Percentiles rank a stretch among this genome's conserved stretches.
Conservation (phyloP, 371 early-diverging fungal species). For the Syncephalastrum contaminatum region DNA sequence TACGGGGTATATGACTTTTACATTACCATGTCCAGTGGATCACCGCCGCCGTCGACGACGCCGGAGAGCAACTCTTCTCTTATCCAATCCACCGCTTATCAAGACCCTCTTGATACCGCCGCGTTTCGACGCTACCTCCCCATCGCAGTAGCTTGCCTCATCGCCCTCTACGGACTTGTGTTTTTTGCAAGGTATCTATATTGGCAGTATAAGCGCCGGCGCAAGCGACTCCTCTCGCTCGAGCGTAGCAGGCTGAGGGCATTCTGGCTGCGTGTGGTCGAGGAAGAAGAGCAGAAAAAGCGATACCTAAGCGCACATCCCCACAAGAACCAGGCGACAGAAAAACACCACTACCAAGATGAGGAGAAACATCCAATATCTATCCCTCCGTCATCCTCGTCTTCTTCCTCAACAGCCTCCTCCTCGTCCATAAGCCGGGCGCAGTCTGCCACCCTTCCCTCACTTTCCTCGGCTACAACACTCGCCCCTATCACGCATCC, state of each 20-base stretch:
- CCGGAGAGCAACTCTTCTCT: slow-evolving; percentile 1
- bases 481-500: background rate
- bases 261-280: slow-evolving; percentile 10
- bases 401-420: background rate
- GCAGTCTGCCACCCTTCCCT: background rate
- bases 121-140: slow-evolving; percentile 1
- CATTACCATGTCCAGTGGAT: slow-evolving; percentile 2
- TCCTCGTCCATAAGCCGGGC: background rate
- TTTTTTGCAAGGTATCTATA: slow-evolving; percentile 10
- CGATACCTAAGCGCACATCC: background rate
- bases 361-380: slow-evolving; percentile 3
- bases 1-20: slow-evolving; percentile 10
- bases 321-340: background rate
- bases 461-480: slow-evolving; percentile 6
- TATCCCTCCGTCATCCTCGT: slow-evolving; percentile 1
- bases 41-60: slow-evolving; percentile 10
- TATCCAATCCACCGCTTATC: slow-evolving; percentile 6
- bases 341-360: background rate
- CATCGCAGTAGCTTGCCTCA: slow-evolving; percentile 7
- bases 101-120: no score
- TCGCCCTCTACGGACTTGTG: slow-evolving; percentile 8
- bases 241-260: slow-evolving; percentile 16
- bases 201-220: slow-evolving; percentile 18
- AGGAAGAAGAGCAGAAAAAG: background rate
- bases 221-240: slow-evolving; percentile 10